Base-by-base conservation (phyloP, 2,329 filamentous ascomycete species). In the Calonectria hawksworthii region DNA sequence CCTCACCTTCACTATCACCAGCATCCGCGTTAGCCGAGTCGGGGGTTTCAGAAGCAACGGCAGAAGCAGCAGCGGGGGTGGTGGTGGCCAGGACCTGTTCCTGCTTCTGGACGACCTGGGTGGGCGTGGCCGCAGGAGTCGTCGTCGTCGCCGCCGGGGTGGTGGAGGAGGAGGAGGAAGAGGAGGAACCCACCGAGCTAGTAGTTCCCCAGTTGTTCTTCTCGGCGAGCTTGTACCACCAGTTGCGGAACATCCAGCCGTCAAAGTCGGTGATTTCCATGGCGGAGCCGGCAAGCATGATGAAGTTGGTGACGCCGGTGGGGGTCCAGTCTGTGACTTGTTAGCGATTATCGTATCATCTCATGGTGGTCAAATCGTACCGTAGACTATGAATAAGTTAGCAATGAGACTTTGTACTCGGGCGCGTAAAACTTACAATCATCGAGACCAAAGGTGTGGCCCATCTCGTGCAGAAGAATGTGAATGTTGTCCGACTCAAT, bases 161-260 rank as follows among this genome's bases (percentile, higher is more conserved):
- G 13, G 73, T 16, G 14, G 73, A n/a, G 11, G 50, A 41, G 54
- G 30, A 32, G 16, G 73, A 18, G 14, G 73, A n/a, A 9, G 50
- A 41, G 54, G 30, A 32, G 16, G 21, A 14, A 21, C 56, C 56
- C 56, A 44, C 56, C n/a, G 21, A 59, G 18, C 41, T 54, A n/a
- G 65, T 41, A 4, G 76, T 72, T 5, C 38, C 54, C 81, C 81
- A 83, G 59, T 73, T 75, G 28, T 82, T 77, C 54, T 79, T 78
- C 21, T 77, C 77, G 13, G 81, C 79, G 26, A 83, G 76, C 71
- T 83, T 79, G 74, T 83, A 82, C 86, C 86, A 88, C 86, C 86
- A 88, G 77, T 88, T 86, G 26, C 87, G 82, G 63, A 84, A 81
- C 87, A 88, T 88, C 87, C 87, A 88, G 34, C 85, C 86, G 73